phyloP scores from a whole-genome alignment of 164 flowering plant genomes.

The Vitis vinifera region DNA sequence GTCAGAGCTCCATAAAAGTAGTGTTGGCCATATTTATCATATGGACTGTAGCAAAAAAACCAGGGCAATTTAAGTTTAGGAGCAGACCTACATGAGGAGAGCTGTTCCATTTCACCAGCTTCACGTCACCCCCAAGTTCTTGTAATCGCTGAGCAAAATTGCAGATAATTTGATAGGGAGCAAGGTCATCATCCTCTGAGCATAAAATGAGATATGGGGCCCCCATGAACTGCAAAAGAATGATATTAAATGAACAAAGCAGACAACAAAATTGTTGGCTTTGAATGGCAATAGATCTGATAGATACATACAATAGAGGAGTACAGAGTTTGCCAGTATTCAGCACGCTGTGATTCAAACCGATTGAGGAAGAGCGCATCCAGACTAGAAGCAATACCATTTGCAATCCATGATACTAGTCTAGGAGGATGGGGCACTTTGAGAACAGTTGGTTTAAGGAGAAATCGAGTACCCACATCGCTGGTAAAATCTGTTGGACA shows the following conservation, averaged over 20 bases:
- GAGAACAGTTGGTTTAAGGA: conserved; percentile 71
- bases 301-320: conserved; percentile 67
- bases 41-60: too few species aligned
- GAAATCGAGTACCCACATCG: conserved; percentile 69
- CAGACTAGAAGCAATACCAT: conserved; percentile 62
- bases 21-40: too few species aligned
- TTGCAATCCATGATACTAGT: conserved; percentile 65
- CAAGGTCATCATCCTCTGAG: conserved; percentile 88
- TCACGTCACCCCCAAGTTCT: conserved; percentile 81
- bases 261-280: conserved; percentile 2
- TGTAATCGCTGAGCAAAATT: conserved; percentile 76
- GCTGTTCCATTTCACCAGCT: conserved; percentile 65
- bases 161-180: conserved; percentile 61
- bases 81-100: conserved; percentile 87
- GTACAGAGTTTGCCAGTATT: conserved; percentile 95
- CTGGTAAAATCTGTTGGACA: conserved; percentile 91
- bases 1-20: too few species aligned
- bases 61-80: conserved; percentile 1
- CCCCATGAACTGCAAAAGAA: conserved; percentile 57
- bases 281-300: background rate
- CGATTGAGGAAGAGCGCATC: conserved; percentile 76
- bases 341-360: conserved; percentile 92
- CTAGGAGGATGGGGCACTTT: conserved; percentile 70
- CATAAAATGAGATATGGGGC: conserved; percentile 83
- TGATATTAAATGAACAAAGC: conserved; percentile 3